phyloP scores from a whole-genome alignment of 2,329 filamentous ascomycete genomes.

The Zymoseptoria crescenta region DNA sequence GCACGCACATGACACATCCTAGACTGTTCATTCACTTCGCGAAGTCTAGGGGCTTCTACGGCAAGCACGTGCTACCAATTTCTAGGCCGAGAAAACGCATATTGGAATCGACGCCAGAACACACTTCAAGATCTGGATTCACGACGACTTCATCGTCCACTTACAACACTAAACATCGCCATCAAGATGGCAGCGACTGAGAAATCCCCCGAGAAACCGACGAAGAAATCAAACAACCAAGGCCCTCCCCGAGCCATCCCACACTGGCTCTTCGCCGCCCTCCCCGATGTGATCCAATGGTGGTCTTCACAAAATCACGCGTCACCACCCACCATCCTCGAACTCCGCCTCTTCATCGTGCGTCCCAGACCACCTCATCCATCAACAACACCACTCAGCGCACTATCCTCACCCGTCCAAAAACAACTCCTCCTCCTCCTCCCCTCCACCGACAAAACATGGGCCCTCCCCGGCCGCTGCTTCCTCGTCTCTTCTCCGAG shows the following conservation, averaged over 20 bases:
- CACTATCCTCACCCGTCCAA: not conserved
- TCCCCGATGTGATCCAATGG: not conserved
- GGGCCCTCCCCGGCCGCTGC: not conserved
- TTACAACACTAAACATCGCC: not conserved
- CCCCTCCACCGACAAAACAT: not conserved
- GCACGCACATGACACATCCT: not conserved
- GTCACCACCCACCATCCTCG: not conserved
- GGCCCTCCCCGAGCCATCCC: not conserved
- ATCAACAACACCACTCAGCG: not conserved
- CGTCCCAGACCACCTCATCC: not conserved
- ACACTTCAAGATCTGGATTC: not conserved
- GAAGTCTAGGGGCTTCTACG: not conserved
- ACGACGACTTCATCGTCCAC: not conserved
- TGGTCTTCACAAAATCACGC: not conserved
- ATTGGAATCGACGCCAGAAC: not conserved
- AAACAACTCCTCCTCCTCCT: not conserved
- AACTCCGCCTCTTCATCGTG: not conserved
- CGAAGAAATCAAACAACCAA: not conserved
- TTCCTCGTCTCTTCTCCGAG: not conserved
- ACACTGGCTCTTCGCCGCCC: not conserved
- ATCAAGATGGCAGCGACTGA: not conserved
- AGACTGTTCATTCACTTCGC: not conserved
- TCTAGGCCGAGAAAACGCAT: not conserved
- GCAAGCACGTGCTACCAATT: not conserved
- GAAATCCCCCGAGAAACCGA: not conserved